A percentile compares a stretch with the other conserved stretches of the same genome.
phyloP scores from a whole-genome alignment of 345 rosid genomes.

The Alliaria petiolata region DNA sequence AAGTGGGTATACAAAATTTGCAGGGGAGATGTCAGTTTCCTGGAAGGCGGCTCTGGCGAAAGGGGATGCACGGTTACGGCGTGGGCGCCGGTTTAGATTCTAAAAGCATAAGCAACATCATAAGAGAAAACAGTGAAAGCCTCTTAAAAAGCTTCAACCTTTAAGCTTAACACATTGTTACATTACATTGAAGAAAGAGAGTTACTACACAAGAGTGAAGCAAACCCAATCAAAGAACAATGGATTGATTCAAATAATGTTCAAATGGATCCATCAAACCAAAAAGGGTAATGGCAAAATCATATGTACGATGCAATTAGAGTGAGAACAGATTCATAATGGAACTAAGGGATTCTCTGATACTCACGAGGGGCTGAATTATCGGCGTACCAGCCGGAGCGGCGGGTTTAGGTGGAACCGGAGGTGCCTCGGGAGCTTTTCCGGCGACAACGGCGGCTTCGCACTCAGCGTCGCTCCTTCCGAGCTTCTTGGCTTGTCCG shows the following conservation, averaged over 20 bases:
- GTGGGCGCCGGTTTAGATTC: conserved; percentile 80
- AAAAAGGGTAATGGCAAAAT: not conserved
- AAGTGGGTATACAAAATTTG: conserved; percentile 88
- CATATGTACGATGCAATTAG: not conserved
- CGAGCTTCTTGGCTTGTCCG: conserved; percentile 46
- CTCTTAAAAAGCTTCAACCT: conserved; percentile 8
- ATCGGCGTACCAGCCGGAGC: conserved; percentile 82
- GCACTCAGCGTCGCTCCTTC: conserved; percentile 68
- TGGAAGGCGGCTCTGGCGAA: conserved; percentile 70
- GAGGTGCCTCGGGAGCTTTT: conserved; percentile 76
- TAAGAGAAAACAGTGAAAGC: not conserved
- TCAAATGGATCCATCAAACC: not conserved
- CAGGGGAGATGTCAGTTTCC: conserved; percentile 77
- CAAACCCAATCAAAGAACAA: not conserved
- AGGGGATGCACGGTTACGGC: conserved; percentile 79
- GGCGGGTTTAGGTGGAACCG: conserved; percentile 68
- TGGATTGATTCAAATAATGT: not conserved
- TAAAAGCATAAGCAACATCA: conserved; percentile 21
- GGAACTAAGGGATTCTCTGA: not conserved
- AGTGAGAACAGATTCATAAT: not conserved
- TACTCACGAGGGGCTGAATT: conserved; percentile 58
- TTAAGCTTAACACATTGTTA: not conserved
- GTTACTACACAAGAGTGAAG: not conserved
- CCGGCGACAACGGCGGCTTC: conserved; percentile 91
- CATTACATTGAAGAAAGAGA: not conserved